phyloP scores from a whole-genome alignment of 768 basidiomycete genomes.

The Lepiota brunneoincarnata region DNA sequence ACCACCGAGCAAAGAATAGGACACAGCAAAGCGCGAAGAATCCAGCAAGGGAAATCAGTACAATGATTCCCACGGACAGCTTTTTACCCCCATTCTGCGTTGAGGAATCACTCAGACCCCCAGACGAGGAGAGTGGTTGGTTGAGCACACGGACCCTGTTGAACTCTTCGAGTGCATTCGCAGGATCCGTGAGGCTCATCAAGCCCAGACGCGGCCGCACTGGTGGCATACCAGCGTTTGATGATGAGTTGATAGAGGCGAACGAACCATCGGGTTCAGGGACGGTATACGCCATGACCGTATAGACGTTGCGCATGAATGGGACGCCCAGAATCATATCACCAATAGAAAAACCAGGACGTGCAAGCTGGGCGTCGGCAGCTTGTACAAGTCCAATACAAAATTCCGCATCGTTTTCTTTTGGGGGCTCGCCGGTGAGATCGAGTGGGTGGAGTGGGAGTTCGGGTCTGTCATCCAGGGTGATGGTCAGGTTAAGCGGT shows the following conservation, averaged over 20 bases:
- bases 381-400: slow-evolving; percentile 73
- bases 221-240: background rate
- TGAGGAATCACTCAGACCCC: background rate
- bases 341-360: slow-evolving; percentile 34
- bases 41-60: slow-evolving; percentile 55
- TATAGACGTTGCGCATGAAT: slow-evolving; percentile 75
- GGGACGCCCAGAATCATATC: slow-evolving; percentile 81
- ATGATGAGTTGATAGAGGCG: slow-evolving; percentile 19
- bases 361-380: slow-evolving; percentile 39
- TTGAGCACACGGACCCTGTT: slow-evolving; percentile 64
- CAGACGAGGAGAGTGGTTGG: slow-evolving; percentile 41
- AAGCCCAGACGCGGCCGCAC: slow-evolving; percentile 52
- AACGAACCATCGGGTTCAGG: slow-evolving; percentile 47
- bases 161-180: slow-evolving; percentile 65
- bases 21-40: slow-evolving; percentile 55
- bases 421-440: slow-evolving; percentile 48
- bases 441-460: slow-evolving; percentile 76
- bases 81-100: slow-evolving; percentile 26
- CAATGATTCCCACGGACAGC: slow-evolving; percentile 57
- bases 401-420: slow-evolving; percentile 37
- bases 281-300: slow-evolving; percentile 65
- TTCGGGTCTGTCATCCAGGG: slow-evolving; percentile 53
- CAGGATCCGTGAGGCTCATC: slow-evolving; percentile 58
- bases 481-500: slow-evolving; percentile 69
- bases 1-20: slow-evolving; percentile 56